phyloP scores from a whole-genome alignment of 495 filamentous ascomycete species.

The Aspergillus asperescens region DNA sequence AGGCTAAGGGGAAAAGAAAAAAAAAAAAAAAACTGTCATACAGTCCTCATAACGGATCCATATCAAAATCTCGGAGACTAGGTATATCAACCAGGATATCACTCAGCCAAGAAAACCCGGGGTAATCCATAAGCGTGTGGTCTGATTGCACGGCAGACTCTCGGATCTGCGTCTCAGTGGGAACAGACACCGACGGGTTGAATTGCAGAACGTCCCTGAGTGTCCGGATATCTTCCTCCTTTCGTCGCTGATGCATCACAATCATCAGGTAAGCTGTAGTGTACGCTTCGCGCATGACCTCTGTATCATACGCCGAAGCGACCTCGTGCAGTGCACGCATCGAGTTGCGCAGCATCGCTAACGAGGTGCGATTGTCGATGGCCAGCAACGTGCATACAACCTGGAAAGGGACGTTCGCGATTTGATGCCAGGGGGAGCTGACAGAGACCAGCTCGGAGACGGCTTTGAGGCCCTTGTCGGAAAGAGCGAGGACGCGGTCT shows the following conservation, averaged over 20 bases:
- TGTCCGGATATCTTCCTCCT: conserved; percentile 38
- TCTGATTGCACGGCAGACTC: conserved; percentile 14
- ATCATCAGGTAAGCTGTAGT: conserved; percentile 49
- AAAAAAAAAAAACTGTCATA: too few species aligned
- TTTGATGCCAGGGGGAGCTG: conserved; percentile 49
- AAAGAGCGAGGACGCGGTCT: conserved; percentile 34
- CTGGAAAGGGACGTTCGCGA: conserved; percentile 52
- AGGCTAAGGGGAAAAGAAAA: too few species aligned
- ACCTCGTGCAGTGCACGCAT: conserved; percentile 48
- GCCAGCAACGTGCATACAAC: conserved; percentile 48
- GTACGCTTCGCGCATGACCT: conserved; percentile 47
- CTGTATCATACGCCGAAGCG: conserved; percentile 38
- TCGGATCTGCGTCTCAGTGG: conserved; percentile 4
- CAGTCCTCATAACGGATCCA: conserved; percentile 21
- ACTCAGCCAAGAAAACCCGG: conserved; percentile 40
- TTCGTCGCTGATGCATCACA: conserved; percentile 39
- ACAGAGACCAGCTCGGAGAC: conserved; percentile 35
- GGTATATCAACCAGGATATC: conserved; percentile 44
- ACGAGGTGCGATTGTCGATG: conserved; percentile 44
- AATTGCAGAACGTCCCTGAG: conserved; percentile 33
- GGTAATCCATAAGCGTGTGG: conserved; percentile 21
- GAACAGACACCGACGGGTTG: conserved; percentile 25
- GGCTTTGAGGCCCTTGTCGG: conserved; percentile 32
- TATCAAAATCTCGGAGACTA: conserved; percentile 41
- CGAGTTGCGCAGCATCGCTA: conserved; percentile 43